Conservation (phyloP, 2,329 filamentous ascomycete genomes). For the Aspergillus eucalypticola region DNA sequence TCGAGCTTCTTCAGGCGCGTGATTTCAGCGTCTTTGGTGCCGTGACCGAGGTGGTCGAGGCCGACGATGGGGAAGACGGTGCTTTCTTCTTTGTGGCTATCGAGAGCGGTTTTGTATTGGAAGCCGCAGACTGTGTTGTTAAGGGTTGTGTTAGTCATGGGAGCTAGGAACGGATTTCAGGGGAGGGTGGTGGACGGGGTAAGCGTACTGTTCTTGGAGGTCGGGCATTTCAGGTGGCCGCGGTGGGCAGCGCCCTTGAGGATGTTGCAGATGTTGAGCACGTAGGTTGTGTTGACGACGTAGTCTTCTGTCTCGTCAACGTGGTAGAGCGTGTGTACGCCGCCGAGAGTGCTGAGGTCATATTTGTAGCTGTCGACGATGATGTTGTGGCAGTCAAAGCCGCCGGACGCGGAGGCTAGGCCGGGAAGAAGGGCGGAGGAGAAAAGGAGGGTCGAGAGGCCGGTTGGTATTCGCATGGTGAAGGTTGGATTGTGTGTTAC, state of each 20-base stretch:
- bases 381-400: slow-evolving; percentile 43
- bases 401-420: slow-evolving; percentile 31
- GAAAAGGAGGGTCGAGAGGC: slow-evolving; percentile 28
- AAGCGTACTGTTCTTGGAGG: slow-evolving; percentile 38
- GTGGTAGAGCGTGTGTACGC: slow-evolving; percentile 40
- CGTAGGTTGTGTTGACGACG: slow-evolving; percentile 39
- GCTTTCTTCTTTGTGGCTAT: slow-evolving; percentile 52
- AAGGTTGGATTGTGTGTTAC: not conserved
- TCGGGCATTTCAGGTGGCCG: slow-evolving; percentile 32
- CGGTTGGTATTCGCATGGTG: slow-evolving; percentile 38
- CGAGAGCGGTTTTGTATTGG: slow-evolving; percentile 54
- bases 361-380: slow-evolving; percentile 40
- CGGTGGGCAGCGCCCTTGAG: slow-evolving; percentile 31
- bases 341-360: slow-evolving; percentile 40
- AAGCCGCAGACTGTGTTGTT: slow-evolving; percentile 72
- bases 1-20: slow-evolving; percentile 68
- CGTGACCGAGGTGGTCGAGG: slow-evolving; percentile 58
- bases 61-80: slow-evolving; percentile 74
- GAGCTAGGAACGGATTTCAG: not conserved
- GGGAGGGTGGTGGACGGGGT: not conserved
- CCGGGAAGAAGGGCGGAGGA: slow-evolving; percentile 25
- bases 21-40: slow-evolving; percentile 59
- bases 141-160: not conserved
- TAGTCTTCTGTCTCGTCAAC: slow-evolving; percentile 29
- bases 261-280: slow-evolving; percentile 38